phyloP scores from a whole-genome alignment of 1,139 yeast genomes.

The Debaryomyces coudertii region DNA sequence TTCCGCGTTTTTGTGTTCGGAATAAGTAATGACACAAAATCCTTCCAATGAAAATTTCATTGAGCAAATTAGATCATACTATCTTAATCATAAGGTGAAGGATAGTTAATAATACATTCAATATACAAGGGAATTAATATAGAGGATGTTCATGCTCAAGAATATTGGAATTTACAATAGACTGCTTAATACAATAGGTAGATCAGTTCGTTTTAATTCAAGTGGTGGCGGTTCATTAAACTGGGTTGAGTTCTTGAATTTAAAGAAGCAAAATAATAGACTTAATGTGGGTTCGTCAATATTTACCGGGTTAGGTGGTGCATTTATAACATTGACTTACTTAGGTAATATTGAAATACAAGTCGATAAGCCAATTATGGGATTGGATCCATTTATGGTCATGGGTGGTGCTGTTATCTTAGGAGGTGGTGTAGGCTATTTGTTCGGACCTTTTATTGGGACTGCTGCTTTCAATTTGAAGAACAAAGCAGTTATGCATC shows the following conservation, averaged over 20 bases:
- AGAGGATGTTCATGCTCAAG: conserved; percentile 16
- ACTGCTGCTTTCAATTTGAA: conserved; percentile 62
- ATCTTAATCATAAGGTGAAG: not conserved
- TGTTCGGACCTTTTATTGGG: conserved; percentile 85
- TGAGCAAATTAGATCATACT: conserved; percentile 1
- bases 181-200: conserved; percentile 8
- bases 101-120: not conserved
- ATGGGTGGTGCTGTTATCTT: conserved; percentile 66
- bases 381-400: conserved; percentile 84
- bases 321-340: conserved; percentile 72
- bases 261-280: conserved; percentile 75
- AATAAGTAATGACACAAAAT: conserved; percentile 6
- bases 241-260: conserved; percentile 80
- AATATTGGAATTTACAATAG: conserved; percentile 20
- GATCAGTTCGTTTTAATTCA: conserved; percentile 27
- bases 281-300: conserved; percentile 70
- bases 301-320: conserved; percentile 68
- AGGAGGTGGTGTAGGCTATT: conserved; percentile 78
- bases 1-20: conserved; percentile 10
- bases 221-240: conserved; percentile 28
- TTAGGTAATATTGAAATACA: conserved; percentile 82
- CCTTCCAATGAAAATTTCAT: conserved; percentile 3
- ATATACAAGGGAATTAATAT: conserved; percentile 3
- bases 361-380: conserved; percentile 78
- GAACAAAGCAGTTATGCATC: conserved; percentile 49